These are phyloP conservation scores for Crithidia sp. DNA, from an alignment of 208 protist genomes.

Conservation along the genomic window DNA sequence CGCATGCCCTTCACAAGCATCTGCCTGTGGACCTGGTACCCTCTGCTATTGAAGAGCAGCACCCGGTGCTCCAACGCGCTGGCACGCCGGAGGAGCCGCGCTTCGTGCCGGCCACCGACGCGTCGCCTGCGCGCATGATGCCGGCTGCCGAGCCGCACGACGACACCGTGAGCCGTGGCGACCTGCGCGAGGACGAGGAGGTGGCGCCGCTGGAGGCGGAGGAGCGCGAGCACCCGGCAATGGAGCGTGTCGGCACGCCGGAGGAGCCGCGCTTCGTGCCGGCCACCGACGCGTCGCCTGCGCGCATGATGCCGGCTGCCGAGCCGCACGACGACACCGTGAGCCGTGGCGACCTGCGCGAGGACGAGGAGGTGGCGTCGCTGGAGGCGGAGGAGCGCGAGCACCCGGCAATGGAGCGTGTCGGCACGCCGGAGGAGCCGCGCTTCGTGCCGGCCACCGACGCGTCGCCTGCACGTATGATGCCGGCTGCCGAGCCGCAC, in stretches of 20 bases:
- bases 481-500: slow-evolving; percentile 3
- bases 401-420: background rate
- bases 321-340: background rate
- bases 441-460: background rate
- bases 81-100: background rate
- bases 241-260: background rate
- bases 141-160: no score
- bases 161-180: no score
- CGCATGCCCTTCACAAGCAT: slow-evolving; percentile 26
- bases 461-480: background rate
- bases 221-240: background rate
- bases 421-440: slow-evolving; percentile 2
- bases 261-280: background rate
- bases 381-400: background rate
- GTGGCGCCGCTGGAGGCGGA: background rate
- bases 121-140: no score
- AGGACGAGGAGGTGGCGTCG: background rate
- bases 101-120: no score
- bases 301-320: background rate
- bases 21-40: background rate
- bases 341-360: background rate
- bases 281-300: background rate
- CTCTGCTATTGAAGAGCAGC: no score
- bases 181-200: no score
- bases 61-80: no score